phyloP scores from a whole-genome alignment of 495 filamentous ascomycete genomes.

The Usnea hakonensis region DNA sequence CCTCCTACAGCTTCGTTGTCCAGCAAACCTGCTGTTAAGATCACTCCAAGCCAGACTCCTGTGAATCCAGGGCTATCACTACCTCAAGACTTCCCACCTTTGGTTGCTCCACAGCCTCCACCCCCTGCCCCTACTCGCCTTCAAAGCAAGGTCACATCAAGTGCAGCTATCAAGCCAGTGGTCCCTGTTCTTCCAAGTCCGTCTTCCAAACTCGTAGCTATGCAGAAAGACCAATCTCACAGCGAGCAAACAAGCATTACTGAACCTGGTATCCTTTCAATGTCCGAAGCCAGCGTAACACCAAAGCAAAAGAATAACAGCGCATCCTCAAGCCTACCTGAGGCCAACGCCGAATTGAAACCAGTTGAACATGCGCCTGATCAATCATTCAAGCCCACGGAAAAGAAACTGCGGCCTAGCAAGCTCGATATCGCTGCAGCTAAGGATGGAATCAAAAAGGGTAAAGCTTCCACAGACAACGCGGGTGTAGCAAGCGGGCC shows the following conservation, averaged over 20 bases:
- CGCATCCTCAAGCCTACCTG: conserved; percentile 5
- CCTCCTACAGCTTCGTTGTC: not conserved
- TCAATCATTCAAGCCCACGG: conserved; percentile 31
- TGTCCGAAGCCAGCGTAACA: conserved; percentile 17
- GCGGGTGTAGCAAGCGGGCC: conserved; percentile 12
- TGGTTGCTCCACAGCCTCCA: conserved; percentile 32
- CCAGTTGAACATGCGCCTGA: conserved; percentile 25
- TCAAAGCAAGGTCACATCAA: conserved; percentile 8
- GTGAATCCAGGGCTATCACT: conserved; percentile 21
- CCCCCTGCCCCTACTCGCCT: conserved; percentile 9
- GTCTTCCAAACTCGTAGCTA: conserved; percentile 19
- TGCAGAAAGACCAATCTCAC: conserved; percentile 25
- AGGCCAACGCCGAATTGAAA: not conserved
- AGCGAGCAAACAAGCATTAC: conserved; percentile 17
- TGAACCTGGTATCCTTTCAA: conserved; percentile 21
- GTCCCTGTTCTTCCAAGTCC: conserved; percentile 24
- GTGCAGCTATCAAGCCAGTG: conserved; percentile 24
- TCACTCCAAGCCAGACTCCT: conserved; percentile 14
- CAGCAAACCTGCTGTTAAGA: not conserved
- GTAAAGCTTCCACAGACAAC: conserved; percentile 26
- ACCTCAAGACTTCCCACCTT: conserved; percentile 46
- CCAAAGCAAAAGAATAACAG: conserved; percentile 3
- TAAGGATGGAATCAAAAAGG: conserved; percentile 32
- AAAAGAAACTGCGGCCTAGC: conserved; percentile 51
- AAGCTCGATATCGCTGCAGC: conserved; percentile 58